phyloP scores from a whole-genome alignment of 1,139 yeast species.

The Saccharomycopsis crataegensis region DNA sequence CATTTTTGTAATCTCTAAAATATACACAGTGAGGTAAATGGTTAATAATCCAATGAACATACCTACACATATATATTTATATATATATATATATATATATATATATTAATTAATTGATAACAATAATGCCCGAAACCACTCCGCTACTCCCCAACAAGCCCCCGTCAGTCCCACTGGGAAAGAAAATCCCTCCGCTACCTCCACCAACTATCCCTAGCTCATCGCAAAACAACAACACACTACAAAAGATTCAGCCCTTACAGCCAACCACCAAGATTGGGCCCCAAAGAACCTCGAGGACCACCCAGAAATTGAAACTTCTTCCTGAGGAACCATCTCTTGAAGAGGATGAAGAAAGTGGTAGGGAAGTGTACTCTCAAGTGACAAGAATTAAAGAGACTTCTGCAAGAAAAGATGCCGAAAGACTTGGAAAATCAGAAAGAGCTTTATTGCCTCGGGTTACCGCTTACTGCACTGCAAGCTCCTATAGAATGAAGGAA shows the following conservation, averaged over 20 bases:
- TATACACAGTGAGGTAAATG: too few species aligned
- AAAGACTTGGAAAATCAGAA: constrained; percentile 83
- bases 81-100: too few species aligned
- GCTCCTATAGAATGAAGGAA: constrained; percentile 84
- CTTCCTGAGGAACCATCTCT: constrained; percentile 70
- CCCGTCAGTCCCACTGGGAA: too few species aligned
- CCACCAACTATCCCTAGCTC: background rate
- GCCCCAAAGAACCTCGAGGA: constrained; percentile 82
- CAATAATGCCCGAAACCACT: too few species aligned
- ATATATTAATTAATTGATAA: too few species aligned
- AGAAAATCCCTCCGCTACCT: background rate
- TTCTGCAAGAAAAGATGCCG: constrained; percentile 95
- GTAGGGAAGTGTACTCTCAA: constrained; percentile 67
- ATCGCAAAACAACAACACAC: background rate
- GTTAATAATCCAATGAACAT: too few species aligned
- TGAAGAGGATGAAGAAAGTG: constrained; percentile 33
- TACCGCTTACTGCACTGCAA: constrained; percentile 93
- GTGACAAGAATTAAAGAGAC: constrained; percentile 79
- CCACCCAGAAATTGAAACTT: constrained; percentile 78
- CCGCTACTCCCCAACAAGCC: too few species aligned
- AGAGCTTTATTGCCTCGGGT: constrained; percentile 80
- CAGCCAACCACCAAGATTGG: constrained; percentile 37
- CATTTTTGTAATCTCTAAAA: too few species aligned
- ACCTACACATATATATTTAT: too few species aligned
- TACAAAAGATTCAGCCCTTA: background rate